Evolutionary conservation across 176 grass and related monocot species (phyloP).

Genomic region (Typha latifolia): DNA sequence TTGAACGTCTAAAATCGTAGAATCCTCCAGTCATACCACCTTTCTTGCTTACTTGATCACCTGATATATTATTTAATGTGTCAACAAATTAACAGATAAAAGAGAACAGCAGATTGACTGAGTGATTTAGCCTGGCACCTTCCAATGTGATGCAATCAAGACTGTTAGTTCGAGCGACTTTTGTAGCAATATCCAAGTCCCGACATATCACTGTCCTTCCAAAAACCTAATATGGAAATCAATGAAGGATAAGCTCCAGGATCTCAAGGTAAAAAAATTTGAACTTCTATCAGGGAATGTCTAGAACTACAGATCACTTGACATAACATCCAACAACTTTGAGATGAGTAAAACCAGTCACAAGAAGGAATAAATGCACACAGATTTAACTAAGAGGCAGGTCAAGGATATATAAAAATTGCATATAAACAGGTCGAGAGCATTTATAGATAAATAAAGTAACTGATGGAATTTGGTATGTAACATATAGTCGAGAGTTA

Average conservation of each 20-base stretch:
- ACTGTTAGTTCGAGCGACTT: constrained; percentile 67
- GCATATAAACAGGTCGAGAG: no score
- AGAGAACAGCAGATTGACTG: constrained; percentile 2
- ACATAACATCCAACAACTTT: no score
- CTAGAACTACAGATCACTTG: no score
- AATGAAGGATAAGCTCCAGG: constrained; percentile 10
- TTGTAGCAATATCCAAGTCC: constrained; percentile 82
- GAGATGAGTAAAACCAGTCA: no score
- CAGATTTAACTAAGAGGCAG: no score
- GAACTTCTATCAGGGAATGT: no score
- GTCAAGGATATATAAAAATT: no score
- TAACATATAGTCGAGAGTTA: no score
- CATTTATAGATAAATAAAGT: no score
- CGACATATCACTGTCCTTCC: constrained; percentile 98
- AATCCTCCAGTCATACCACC: constrained; percentile 99
- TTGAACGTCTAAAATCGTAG: constrained; percentile 93
- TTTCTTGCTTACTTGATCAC: constrained; percentile 92
- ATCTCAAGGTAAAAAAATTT: not conserved
- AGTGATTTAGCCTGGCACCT: constrained; percentile 31
- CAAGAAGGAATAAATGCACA: no score
- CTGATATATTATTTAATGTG: constrained; percentile 34
- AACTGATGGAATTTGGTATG: no score
- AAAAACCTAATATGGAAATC: constrained; percentile 66
- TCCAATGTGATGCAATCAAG: constrained; percentile 97
- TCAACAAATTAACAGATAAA: constrained; percentile 25